Evolutionary conservation across 139 green algal genomes (phyloP).

Genomic region (Chlorella sp.): DNA sequence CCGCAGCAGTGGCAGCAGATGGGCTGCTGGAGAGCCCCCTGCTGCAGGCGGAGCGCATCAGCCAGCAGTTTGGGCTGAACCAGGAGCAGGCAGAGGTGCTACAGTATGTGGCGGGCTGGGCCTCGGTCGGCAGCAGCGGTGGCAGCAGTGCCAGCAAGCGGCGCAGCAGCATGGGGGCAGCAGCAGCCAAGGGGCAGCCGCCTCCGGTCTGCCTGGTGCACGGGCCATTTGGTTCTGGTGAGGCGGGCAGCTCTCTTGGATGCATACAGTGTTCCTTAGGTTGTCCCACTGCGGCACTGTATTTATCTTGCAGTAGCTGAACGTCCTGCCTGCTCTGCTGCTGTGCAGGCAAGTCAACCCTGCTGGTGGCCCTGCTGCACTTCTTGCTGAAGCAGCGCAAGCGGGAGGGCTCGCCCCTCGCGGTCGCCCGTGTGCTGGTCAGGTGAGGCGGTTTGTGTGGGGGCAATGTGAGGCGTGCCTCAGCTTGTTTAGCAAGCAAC

Average conservation of each 20-base stretch:
- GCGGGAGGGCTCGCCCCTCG: slow-evolving; percentile 12
- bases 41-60: not conserved
- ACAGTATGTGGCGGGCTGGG: slow-evolving; percentile 46
- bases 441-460: slow-evolving; percentile 11
- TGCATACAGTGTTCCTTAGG: not conserved
- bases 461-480: too few species aligned
- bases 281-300: too few species aligned
- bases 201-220: slow-evolving; percentile 75
- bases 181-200: not conserved
- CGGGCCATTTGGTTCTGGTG: slow-evolving; percentile 67
- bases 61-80: slow-evolving; percentile 61
- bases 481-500: too few species aligned
- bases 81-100: slow-evolving; percentile 66
- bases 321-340: not conserved
- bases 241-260: not conserved
- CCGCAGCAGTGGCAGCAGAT: slow-evolving; percentile 5
- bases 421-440: slow-evolving; percentile 67
- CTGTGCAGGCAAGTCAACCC: slow-evolving; percentile 74
- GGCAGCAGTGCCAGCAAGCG: not conserved
- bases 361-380: slow-evolving; percentile 79
- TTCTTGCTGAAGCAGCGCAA: slow-evolving; percentile 52
- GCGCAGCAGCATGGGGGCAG: not conserved
- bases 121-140: not conserved
- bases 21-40: not conserved
- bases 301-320: too few species aligned